These are phyloP conservation scores for Datisca glomerata DNA, from an alignment of 306 rosid species.

Conservation along the genomic window DNA sequence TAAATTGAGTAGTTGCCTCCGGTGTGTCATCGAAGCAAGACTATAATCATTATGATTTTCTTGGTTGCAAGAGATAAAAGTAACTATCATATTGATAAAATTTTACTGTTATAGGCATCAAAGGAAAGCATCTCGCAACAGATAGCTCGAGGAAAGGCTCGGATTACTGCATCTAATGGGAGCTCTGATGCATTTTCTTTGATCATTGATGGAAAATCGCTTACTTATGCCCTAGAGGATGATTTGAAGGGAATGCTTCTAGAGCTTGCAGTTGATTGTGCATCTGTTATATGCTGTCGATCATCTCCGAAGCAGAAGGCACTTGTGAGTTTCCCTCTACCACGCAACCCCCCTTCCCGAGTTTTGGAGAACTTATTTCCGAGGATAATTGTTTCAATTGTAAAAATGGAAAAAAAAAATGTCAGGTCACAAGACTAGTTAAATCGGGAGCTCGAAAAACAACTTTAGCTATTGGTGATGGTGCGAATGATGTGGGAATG, in stretches of 20 bases:
- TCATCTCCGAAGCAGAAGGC: slow-evolving; percentile 98
- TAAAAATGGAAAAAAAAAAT: neutral
- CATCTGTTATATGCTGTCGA: slow-evolving; percentile 94
- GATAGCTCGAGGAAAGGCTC: slow-evolving; percentile 46
- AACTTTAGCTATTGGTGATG: slow-evolving; percentile 92
- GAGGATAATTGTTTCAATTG: neutral
- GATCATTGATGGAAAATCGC: slow-evolving; percentile 92
- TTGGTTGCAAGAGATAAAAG: no score
- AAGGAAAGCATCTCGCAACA: slow-evolving; percentile 45
- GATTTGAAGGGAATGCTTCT: slow-evolving; percentile 49
- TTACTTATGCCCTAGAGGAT: slow-evolving; percentile 78
- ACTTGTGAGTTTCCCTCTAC: slow-evolving; percentile 36
- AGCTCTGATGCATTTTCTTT: slow-evolving; percentile 65
- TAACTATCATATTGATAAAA: slow-evolving; percentile 7
- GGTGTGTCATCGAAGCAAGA: no score
- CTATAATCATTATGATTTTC: no score
- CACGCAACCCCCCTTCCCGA: neutral
- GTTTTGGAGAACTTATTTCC: slow-evolving; percentile 6
- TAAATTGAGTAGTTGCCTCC: no score
- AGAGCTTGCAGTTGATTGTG: slow-evolving; percentile 61
- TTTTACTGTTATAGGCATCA: slow-evolving; percentile 44
- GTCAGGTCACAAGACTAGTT: slow-evolving; percentile 86
- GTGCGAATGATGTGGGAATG: slow-evolving; percentile 99
- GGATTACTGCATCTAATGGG: slow-evolving; percentile 41
- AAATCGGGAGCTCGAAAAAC: slow-evolving; percentile 85